These are phyloP conservation scores for Coniochaeta sp. DNA, from an alignment of 2,329 filamentous ascomycete genomes.

Conservation along the genomic window DNA sequence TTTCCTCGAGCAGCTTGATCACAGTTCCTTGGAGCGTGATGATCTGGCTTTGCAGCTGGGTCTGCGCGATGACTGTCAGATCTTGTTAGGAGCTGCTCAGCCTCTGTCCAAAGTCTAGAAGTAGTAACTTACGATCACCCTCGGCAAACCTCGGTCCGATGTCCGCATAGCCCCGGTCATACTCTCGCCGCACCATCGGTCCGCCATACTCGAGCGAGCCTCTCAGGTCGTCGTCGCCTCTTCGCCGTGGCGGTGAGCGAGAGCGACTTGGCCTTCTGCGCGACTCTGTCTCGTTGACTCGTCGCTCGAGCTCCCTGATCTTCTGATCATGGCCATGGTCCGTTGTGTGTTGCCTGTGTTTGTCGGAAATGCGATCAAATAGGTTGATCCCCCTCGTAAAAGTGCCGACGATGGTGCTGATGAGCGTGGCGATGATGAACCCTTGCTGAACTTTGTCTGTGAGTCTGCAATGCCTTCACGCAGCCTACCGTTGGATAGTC, in stretches of 20 bases:
- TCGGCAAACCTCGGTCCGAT: conserved; percentile 26
- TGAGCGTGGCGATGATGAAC: conserved; percentile 30
- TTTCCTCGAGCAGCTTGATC: conserved; percentile 28
- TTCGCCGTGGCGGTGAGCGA: conserved; percentile 5
- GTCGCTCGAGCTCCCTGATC: conserved; percentile 22
- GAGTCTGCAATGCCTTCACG: background rate
- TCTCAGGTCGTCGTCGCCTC: conserved; percentile 15
- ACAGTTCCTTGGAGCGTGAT: conserved; percentile 29
- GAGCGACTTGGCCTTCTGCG: background rate
- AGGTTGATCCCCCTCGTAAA: conserved; percentile 28
- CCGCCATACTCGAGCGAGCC: conserved; percentile 22
- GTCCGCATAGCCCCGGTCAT: conserved; percentile 22
- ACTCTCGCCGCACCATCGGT: conserved; percentile 25
- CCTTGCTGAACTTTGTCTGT: conserved; percentile 17
- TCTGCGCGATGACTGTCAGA: conserved; percentile 21
- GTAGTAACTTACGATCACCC: conserved; percentile 20
- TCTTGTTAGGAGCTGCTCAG: background rate
- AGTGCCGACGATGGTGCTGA: conserved; percentile 29
- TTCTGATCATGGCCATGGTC: conserved; percentile 24
- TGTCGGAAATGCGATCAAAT: conserved; percentile 26
- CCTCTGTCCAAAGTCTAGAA: background rate
- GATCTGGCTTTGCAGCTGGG: conserved; percentile 27
- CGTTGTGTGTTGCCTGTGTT: conserved; percentile 21
- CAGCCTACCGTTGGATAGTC: background rate
- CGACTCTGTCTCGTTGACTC: conserved; percentile 13